Evolutionary conservation across 2,329 filamentous ascomycete species (phyloP), one percentile per base, ranked within the genome.

Genomic region (Fusarium paranaense): DNA sequence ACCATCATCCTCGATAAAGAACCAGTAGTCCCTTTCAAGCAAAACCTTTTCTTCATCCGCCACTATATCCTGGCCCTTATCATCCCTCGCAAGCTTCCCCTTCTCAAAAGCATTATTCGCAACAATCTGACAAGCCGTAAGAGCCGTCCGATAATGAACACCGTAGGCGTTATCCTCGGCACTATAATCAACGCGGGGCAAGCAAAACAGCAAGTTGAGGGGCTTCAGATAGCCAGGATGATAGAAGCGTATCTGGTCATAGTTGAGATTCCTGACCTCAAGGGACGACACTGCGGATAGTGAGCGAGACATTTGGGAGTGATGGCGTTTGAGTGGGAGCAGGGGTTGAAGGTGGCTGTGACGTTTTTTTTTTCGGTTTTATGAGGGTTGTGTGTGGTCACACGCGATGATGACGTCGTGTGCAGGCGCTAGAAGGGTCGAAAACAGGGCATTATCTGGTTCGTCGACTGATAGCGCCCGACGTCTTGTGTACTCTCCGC

Each of bases 171-270:
- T 64, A 30, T 60, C 27, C 1, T 47, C 14, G 0, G 54, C 56
- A 5, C 56, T 69, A 13, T 65, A 70, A n/a, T 76, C 73, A 4
- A 76, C 73, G 2, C 73, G 73, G 4, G 73, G 73, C 16, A 76
- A 14, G 16, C 73, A 70, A 33, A 76, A 70, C 25, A 76, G 50
- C 7, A 76, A 22, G 20, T 74, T 76, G 6, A 74, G 58, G 1
- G 73, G 73, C 16, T 67, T 76, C 1, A 64, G 25, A 5, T 76
- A 76, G 11, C 73, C 73, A 1, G 73, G 73, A 10, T 76, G 73
- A 11, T 72, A 76, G 47, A 75, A 74, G 35, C 72, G 72, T 9
- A 74, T 72, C 40, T 74, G 72, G 22, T 74, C 72, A 32, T 73
- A 47, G 6, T 75, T 75, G 0, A 74, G 62, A 18, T 74, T 70